These are phyloP conservation scores for Spathaspora boniae DNA, from an alignment of 805 yeast species.

Conservation along the genomic window DNA sequence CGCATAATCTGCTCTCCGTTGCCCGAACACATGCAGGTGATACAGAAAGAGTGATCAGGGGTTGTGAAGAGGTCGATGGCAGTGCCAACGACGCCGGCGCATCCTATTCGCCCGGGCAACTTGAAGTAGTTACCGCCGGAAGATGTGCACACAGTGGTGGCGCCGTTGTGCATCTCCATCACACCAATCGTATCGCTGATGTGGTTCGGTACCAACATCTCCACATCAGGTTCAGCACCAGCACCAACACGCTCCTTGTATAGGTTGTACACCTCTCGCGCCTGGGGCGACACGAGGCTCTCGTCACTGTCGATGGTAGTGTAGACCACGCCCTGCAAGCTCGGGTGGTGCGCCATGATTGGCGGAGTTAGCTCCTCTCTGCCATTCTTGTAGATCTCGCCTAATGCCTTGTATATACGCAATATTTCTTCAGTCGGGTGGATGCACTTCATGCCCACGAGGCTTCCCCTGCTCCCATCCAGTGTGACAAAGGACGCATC, in stretches of 20 bases:
- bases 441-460: constrained; percentile 13
- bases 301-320: background rate
- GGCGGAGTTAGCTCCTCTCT: constrained; percentile 34
- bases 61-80: constrained; percentile 30
- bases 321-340: background rate
- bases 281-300: constrained; percentile 6
- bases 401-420: constrained; percentile 21
- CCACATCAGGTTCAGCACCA: constrained; percentile 1
- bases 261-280: constrained; percentile 8
- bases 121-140: constrained; percentile 56
- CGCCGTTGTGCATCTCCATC: constrained; percentile 14
- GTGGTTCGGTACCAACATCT: constrained; percentile 1
- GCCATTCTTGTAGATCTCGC: constrained; percentile 12
- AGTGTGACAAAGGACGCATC: constrained; percentile 41
- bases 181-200: constrained; percentile 48
- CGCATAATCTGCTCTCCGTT: constrained; percentile 54
- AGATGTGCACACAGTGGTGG: constrained; percentile 33
- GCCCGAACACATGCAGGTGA: constrained; percentile 46
- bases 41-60: too few species aligned
- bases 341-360: constrained; percentile 19
- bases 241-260: constrained; percentile 9
- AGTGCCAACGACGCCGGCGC: constrained; percentile 51
- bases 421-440: constrained; percentile 31
- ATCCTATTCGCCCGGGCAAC: constrained; percentile 48
- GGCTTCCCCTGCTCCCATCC: constrained; percentile 13